Evolutionary conservation across 306 rosid species (phyloP), one percentile per base, ranked within the genome.

Genomic region (Trifolium pratense): DNA sequence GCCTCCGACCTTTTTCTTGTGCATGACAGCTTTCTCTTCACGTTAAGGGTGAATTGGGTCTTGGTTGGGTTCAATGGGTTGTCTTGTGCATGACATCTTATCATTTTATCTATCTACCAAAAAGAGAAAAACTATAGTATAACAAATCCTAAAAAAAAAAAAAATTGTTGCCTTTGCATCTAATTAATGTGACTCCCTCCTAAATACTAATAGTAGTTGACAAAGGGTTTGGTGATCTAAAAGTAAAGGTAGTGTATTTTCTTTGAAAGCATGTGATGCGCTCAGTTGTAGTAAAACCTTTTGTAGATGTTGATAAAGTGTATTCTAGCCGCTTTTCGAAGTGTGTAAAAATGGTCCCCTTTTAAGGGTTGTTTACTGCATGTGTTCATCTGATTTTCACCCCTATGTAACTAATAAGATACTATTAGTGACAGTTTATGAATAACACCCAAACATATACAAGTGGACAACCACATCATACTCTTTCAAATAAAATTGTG

Each of bases 261-360:
- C 9, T 55, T 79, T 78, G 75, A 80, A 77, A 66, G 79, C 92
- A 84, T 86, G 93, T 89, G 97, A 87, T 43, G 84, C 66, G 68
- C 53, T 81, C 83, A 81, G 82, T 81, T 42, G 57, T 36, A 36
- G 39, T 74, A 53, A 78, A 63, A 78, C 85, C 85, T 87, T 90
- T 89, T 82, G 96, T 79, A 75, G 81, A 83, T 75, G 93, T 77
- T 89, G 90, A 91, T 91, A 91, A 93, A 91, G 98, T 89, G 80
- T 66, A 66, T 14, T 52, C 57, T 82, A 88, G 55, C 87, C 71
- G 84, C 95, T 90, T 88, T 90, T 77, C 78, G 51, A 87, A 74
- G 60, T 70, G 75, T 84, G 84, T 81, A 71, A 45, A 48, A 55
- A 67, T 80, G 82, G 88, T 78, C 88, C 90, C 89, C 83, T 55